Conservation (phyloP, 2,329 filamentous ascomycete species). For the Penicillium sp. region DNA sequence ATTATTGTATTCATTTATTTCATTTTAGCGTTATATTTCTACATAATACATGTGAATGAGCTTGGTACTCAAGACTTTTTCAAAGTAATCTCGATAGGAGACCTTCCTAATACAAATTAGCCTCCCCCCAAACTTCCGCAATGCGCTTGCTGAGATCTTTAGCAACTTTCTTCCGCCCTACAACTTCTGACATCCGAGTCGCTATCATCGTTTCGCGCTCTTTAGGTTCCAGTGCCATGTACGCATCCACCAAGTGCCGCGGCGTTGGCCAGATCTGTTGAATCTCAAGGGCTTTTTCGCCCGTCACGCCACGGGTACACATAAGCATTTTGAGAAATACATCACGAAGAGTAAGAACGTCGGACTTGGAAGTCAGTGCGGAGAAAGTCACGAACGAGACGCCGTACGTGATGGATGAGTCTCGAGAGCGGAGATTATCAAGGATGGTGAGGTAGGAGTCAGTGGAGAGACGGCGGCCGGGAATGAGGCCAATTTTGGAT, state of each 20-base stretch:
- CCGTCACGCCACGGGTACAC: constrained; percentile 71
- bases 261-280: constrained; percentile 77
- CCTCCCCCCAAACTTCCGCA: constrained; percentile 66
- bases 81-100: background rate
- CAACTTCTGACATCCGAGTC: constrained; percentile 53
- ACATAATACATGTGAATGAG: background rate
- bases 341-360: constrained; percentile 69
- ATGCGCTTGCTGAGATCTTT: constrained; percentile 66
- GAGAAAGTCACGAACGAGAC: constrained; percentile 71
- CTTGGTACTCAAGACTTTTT: background rate
- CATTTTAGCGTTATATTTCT: background rate
- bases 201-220: constrained; percentile 61
- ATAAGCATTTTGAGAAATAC: constrained; percentile 82
- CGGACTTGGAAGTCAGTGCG: constrained; percentile 70
- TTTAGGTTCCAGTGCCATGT: constrained; percentile 53
- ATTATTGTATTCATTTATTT: background rate
- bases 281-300: constrained; percentile 75
- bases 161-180: constrained; percentile 67
- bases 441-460: constrained; percentile 66
- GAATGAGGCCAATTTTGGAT: constrained; percentile 53
- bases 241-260: constrained; percentile 67
- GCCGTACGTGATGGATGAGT: constrained; percentile 52
- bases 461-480: constrained; percentile 55
- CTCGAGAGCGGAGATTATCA: constrained; percentile 54
- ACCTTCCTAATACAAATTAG: constrained; percentile 11